Evolutionary conservation across 495 filamentous ascomycete genomes (phyloP).

Genomic region (Podospora conica): DNA sequence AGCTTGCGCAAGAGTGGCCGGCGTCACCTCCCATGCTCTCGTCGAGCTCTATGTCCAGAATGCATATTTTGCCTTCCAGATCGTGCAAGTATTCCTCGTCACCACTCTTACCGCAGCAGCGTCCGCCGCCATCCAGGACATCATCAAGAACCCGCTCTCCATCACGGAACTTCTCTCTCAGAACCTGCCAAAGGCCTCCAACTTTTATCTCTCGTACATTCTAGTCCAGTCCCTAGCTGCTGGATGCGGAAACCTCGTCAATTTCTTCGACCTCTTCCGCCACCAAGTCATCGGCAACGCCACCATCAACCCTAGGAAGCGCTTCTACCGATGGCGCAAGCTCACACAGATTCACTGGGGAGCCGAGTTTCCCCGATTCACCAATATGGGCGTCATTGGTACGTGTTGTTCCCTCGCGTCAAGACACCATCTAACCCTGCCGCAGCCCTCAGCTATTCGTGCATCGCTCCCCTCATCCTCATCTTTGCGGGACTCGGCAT

Average conservation of each 20-base stretch:
- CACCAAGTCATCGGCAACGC: conserved; percentile 61
- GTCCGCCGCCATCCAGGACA: conserved; percentile 53
- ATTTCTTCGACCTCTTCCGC: conserved; percentile 44
- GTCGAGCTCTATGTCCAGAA: conserved; percentile 76
- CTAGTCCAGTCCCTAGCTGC: conserved; percentile 76
- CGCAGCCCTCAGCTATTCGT: conserved; percentile 71
- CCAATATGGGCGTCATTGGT: conserved; percentile 70
- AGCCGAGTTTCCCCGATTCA: conserved; percentile 59
- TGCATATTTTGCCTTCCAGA: conserved; percentile 82
- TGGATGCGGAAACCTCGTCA: conserved; percentile 56
- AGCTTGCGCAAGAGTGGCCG: conserved; percentile 66
- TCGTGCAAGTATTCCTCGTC: conserved; percentile 86
- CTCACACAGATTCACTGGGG: conserved; percentile 66
- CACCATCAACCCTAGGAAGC: conserved; percentile 67
- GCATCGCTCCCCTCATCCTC: conserved; percentile 85
- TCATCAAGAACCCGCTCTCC: conserved; percentile 55
- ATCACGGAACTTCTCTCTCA: conserved; percentile 59
- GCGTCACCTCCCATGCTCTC: conserved; percentile 61
- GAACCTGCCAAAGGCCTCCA: conserved; percentile 73
- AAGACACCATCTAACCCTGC: conserved; percentile 1
- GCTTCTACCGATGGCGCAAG: conserved; percentile 61
- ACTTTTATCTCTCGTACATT: conserved; percentile 89
- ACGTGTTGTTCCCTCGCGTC: background rate
- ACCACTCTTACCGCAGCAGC: conserved; percentile 69
- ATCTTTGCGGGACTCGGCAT: conserved; percentile 73